Base-by-base conservation (phyloP, 2,329 filamentous ascomycete species). In the Apiospora arundinis region DNA sequence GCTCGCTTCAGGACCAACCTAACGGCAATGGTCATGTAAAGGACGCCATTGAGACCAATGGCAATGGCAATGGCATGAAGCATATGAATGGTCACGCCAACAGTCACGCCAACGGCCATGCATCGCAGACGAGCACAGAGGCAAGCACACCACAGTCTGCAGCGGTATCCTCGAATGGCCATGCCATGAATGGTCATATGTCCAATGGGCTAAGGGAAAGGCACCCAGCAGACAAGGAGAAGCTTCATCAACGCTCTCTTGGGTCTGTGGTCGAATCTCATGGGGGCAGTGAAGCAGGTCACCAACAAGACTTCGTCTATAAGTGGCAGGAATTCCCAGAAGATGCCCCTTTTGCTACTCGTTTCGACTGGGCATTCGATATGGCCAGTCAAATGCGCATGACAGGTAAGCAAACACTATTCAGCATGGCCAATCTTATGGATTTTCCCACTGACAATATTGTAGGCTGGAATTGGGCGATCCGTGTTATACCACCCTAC, bases 311-410 rank as follows among this genome's bases (percentile, higher is more conserved):
- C 6, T 81, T 81, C 65, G 84, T 88, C 71, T 91, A 90, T 70
- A 85, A 87, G 75, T 92, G 90, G 90, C 86, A 92, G 77, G 79
- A 84, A 0, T 92, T 87, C 74, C 90, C 90, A 0, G 82, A 83
- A 4, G 78, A 86, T 3, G 86, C 80, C 1, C 78, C 86, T 0
- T 85, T 90, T 65, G 69, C 76, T 32, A 79, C 86, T 52, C 85
- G 90, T 14, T 77, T 91, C 9, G 81, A 81, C 74, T 92, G 90
- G 90, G 81, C 85, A 0, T 76, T 84, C 21, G 89, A 91, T 74
- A 82, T 92, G n/a, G 79, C 85, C 18, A 81, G 82, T 42, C 87
- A 86, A 69, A 87, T 90, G 74, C 85, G 90, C 48, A 85, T 88
- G 52, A 83, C 85, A 40, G 89, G 89, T 87, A 81, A 73, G 83